Evolutionary conservation across 345 rosid genomes (phyloP).

Genomic region (Rubroshorea leprosula): DNA sequence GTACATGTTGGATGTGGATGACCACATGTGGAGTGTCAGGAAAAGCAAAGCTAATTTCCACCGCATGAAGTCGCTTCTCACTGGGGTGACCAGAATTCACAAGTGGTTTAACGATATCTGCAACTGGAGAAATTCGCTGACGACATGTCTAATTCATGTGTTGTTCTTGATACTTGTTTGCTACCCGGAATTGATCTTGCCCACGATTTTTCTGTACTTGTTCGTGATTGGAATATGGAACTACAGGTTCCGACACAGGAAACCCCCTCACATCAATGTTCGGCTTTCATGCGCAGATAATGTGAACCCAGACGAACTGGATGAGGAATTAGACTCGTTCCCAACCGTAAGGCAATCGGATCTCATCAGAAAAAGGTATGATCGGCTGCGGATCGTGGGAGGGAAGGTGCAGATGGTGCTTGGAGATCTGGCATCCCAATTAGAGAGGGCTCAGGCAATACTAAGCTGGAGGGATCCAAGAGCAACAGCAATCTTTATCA

Average conservation of each 20-base stretch:
- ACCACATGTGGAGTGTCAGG: slow-evolving; percentile 87
- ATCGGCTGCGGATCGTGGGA: slow-evolving; percentile 70
- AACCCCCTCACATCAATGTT: slow-evolving; percentile 91
- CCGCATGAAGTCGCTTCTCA: slow-evolving; percentile 71
- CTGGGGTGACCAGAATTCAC: slow-evolving; percentile 57
- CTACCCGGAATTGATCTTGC: slow-evolving; percentile 82
- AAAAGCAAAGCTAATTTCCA: slow-evolving; percentile 91
- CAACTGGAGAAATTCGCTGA: slow-evolving; percentile 82
- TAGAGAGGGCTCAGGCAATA: slow-evolving; percentile 76
- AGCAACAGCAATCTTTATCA: slow-evolving; percentile 74
- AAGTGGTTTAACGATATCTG: slow-evolving; percentile 80
- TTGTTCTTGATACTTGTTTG: slow-evolving; percentile 79
- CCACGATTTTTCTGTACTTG: slow-evolving; percentile 84
- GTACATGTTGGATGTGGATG: slow-evolving; percentile 92
- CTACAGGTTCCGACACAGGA: slow-evolving; percentile 75
- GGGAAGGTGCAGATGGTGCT: slow-evolving; percentile 84
- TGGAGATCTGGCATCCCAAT: slow-evolving; percentile 87
- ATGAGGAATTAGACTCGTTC: slow-evolving; percentile 86
- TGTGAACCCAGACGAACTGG: slow-evolving; percentile 77
- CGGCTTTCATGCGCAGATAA: slow-evolving; percentile 72
- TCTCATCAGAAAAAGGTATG: slow-evolving; percentile 69
- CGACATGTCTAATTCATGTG: slow-evolving; percentile 70
- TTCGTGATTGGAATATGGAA: slow-evolving; percentile 92
- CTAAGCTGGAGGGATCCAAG: slow-evolving; percentile 98
- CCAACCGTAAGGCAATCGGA: slow-evolving; percentile 57